Conservation (phyloP, 257 asterid genomes). For the Nicotiana otophora region DNA sequence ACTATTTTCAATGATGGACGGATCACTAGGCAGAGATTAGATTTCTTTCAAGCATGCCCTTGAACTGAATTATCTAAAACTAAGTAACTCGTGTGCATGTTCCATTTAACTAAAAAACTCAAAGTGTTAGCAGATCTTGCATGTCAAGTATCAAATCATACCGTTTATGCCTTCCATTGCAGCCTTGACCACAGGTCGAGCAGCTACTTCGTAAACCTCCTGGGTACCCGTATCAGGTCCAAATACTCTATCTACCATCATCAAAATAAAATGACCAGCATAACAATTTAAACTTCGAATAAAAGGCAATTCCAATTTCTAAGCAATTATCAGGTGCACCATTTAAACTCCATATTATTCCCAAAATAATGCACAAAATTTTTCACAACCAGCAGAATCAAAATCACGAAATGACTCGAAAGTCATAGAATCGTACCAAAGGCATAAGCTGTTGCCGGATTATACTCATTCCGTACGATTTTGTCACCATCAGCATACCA, state of each 20-base stretch:
- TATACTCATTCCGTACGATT: constrained; percentile 79
- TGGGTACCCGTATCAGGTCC: constrained; percentile 71
- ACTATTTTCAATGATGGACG: not conserved
- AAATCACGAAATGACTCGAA: not conserved
- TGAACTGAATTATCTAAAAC: not conserved
- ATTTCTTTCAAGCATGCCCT: not conserved
- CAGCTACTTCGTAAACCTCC: constrained; percentile 96
- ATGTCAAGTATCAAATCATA: constrained; percentile 23
- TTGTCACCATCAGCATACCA: constrained; percentile 89
- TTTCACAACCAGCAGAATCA: constrained; percentile 7
- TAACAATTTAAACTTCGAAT: not conserved
- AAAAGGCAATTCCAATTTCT: not conserved
- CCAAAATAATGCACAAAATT: not conserved
- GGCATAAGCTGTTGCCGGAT: constrained; percentile 82
- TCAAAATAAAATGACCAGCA: not conserved
- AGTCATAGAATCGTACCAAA: constrained; percentile 47
- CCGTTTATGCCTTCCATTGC: constrained; percentile 99
- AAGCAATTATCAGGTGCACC: not conserved
- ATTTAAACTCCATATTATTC: not conserved
- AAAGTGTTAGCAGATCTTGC: not conserved
- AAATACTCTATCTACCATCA: constrained; percentile 73
- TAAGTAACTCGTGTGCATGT: not conserved
- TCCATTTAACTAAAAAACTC: not conserved
- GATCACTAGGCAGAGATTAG: not conserved
- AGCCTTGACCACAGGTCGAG: constrained; percentile 93